phyloP scores from a whole-genome alignment of 1,284 basidiomycete genomes.

The Caloboletus firmus region DNA sequence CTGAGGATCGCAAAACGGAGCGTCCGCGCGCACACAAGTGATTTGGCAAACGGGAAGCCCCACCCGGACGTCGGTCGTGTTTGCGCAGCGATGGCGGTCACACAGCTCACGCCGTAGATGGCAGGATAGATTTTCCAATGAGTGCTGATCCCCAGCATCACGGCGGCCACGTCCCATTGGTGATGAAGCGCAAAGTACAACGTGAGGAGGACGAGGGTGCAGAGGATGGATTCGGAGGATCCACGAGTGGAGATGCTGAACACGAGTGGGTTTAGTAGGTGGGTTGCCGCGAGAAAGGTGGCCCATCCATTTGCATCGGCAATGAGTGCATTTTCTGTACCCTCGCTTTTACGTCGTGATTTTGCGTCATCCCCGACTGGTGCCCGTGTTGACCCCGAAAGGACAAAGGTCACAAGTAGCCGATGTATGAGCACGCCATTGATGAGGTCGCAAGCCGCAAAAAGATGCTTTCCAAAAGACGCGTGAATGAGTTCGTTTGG shows the following conservation, averaged over 20 bases:
- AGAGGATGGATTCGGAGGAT: conserved; percentile 89
- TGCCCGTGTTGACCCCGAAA: conserved; percentile 9
- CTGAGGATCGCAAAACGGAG: conserved; percentile 71
- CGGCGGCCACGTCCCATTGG: conserved; percentile 62
- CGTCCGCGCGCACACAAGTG: conserved; percentile 55
- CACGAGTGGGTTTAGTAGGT: conserved; percentile 92
- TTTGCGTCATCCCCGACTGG: conserved; percentile 8
- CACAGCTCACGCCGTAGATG: conserved; percentile 81
- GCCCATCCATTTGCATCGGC: conserved; percentile 34
- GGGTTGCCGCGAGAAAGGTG: conserved; percentile 56
- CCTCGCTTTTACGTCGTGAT: conserved; percentile 17
- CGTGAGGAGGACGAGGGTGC: conserved; percentile 75
- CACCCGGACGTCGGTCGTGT: conserved; percentile 12
- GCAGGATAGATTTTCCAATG: conserved; percentile 97
- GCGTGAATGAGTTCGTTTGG: conserved; percentile 81
- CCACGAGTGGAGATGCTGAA: conserved; percentile 96
- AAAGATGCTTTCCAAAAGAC: conserved; percentile 88
- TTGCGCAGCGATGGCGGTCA: conserved; percentile 58
- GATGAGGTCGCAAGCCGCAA: conserved; percentile 82
- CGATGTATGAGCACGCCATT: conserved; percentile 79
- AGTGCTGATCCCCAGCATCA: conserved; percentile 75
- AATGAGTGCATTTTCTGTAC: not conserved
- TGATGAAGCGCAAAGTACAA: conserved; percentile 59
- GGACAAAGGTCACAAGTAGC: conserved; percentile 57
- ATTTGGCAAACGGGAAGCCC: conserved; percentile 37